Evolutionary conservation across 768 basidiomycete genomes (phyloP).

Genomic region (Auricularia auricula-judae): DNA sequence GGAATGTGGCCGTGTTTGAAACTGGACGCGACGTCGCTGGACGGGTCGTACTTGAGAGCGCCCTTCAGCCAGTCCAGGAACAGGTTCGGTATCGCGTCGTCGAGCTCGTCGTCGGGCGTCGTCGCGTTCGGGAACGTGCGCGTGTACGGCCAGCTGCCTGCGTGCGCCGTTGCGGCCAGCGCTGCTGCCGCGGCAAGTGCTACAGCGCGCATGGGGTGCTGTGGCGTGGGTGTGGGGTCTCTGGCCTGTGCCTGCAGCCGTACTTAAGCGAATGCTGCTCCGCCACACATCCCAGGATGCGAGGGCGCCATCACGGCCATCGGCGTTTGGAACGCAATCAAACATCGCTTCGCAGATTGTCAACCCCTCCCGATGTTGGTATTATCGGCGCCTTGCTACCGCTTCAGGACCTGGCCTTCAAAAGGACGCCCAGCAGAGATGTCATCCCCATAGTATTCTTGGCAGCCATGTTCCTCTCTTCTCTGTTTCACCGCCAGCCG

Average conservation of each 20-base stretch:
- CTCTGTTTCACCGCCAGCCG: neutral
- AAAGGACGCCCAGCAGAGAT: no score
- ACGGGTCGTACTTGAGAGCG: neutral
- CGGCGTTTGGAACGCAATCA: no score
- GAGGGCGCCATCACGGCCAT: no score
- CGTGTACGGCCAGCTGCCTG: neutral
- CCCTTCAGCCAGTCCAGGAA: neutral
- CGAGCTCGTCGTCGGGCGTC: neutral
- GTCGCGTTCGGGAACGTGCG: neutral
- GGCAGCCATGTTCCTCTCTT: neutral
- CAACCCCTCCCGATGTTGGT: no score
- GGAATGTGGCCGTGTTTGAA: neutral
- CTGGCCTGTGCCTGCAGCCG: neutral
- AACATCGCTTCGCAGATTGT: no score
- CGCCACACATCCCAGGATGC: no score
- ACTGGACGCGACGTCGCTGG: neutral
- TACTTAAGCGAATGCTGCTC: no score
- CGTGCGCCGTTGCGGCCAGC: constrained; percentile 23
- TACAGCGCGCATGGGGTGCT: neutral
- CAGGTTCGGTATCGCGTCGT: neutral
- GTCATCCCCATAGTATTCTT: no score
- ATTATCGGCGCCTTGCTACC: no score
- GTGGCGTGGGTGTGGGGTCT: neutral
- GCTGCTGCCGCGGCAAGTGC: neutral
- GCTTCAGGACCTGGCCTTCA: no score